Evolutionary conservation across 306 rosid genomes (phyloP), one percentile per base, ranked within the genome.

Genomic region (Castanospermum australe): DNA sequence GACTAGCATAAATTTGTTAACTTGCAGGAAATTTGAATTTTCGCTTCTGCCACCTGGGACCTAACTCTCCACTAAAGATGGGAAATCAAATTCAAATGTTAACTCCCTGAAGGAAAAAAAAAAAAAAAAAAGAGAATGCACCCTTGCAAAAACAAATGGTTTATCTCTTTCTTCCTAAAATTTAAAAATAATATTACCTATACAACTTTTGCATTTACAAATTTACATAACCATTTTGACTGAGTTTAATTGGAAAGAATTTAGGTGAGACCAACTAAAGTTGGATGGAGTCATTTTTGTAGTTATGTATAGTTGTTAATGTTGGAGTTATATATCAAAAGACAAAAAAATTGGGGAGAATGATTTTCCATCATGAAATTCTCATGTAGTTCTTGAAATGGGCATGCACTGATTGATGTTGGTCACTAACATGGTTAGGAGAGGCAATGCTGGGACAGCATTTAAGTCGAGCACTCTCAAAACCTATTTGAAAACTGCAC

Each of bases 331-430:
- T 38, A 28, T 28, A 28, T 28, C 2, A 1, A 1, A 28, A 28
- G 3, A 28, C 2, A 28, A 28, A 28, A 28, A 3, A 28, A 28
- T 1, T 3, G 32, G n/a, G 68, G 59, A 74, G 35, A 75, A 75
- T 80, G 51, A 48, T 18, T 63, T 52, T 41, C 10, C 25, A 10
- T 63, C 71, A 63, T 32, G 83, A 47, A 48, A 7, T 35, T 30
- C 60, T 55, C 30, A 30, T 30, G 45, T 21, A 15, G 12, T 18
- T 41, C 47, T 47, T 62, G 76, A 57, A 32, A 75, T 35, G 73
- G 52, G 48, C n/a, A 25, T 35, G 41, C 38, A 30, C 35, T 65
- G 76, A 65, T 73, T 81, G 80, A 81, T 67, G 74, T 72, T 36
- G 59, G 32, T 73, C 3, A 6, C 39, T 71, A 56, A 64, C 52